These are phyloP conservation scores for Calocybe gambosa DNA, from an alignment of 1,284 basidiomycete genomes.

Conservation along the genomic window DNA sequence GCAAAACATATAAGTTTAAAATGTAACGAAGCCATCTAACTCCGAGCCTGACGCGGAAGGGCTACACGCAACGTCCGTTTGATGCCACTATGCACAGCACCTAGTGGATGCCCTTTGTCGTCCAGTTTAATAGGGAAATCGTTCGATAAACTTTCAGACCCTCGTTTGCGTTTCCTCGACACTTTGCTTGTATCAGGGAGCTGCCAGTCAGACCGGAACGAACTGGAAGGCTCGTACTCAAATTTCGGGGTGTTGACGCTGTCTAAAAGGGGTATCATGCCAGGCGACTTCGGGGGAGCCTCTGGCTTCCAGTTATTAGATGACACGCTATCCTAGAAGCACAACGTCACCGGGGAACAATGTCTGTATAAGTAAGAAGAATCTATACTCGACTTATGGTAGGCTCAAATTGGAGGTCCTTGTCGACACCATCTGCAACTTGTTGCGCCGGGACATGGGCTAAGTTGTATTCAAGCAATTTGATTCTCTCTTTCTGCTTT, in stretches of 20 bases:
- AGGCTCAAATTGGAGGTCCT: not conserved
- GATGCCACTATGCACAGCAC: slow-evolving; percentile 18
- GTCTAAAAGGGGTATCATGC: not conserved
- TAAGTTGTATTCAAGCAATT: slow-evolving; percentile 11
- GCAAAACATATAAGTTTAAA: not conserved
- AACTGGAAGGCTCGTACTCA: slow-evolving; percentile 21
- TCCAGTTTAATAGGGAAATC: slow-evolving; percentile 18
- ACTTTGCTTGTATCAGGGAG: slow-evolving; percentile 8
- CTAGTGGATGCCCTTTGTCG: slow-evolving; percentile 15
- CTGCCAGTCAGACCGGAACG: slow-evolving; percentile 30
- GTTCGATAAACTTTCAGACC: slow-evolving; percentile 20
- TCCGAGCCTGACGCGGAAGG: slow-evolving; percentile 1
- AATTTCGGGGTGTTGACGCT: slow-evolving; percentile 3
- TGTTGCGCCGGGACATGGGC: slow-evolving; percentile 2
- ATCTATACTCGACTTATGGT: slow-evolving; percentile 4
- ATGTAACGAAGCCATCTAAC: not conserved
- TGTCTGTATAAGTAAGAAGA: not conserved
- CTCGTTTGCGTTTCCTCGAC: slow-evolving; percentile 21
- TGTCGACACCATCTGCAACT: not conserved
- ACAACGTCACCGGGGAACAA: not conserved
- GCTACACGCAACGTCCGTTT: slow-evolving; percentile 13
- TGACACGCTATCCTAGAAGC: not conserved
- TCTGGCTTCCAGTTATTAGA: not conserved
- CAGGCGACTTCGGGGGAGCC: not conserved
- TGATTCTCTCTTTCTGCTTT: slow-evolving; percentile 13